Base-by-base conservation (phyloP, 2,329 filamentous ascomycete species). In the Sporothrix sp. region DNA sequence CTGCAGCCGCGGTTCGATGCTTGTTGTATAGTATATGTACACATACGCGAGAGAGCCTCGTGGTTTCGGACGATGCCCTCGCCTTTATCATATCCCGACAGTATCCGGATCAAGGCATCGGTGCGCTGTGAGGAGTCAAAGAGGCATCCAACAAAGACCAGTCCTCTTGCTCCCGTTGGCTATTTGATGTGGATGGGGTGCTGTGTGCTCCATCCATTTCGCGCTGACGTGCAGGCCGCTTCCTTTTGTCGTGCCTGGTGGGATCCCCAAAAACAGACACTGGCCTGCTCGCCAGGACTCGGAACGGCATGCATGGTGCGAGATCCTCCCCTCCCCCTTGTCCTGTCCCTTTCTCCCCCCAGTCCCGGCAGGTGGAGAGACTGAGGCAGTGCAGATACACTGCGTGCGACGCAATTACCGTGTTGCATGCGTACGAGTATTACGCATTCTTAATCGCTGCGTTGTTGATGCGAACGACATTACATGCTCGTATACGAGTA, bases 371-470 rank as follows among this genome's bases (percentile, higher is more conserved):
- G 28, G 46, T 49, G 46, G 46, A 49, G 46, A 42, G 37, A 40
- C 46, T 49, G 46, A 42, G 46, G 46, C 46, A 39, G 46, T 49
- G 46, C 46, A 49, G 30, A 40, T 23, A 38, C 28, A 25, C 36
- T 28, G 32, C 23, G 28, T 47, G 33, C 44, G 37, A 46, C 27
- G 32, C 27, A 28, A 36, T 33, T 13, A 33, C 38, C 21, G n/a
- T n/a, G n/a, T n/a, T n/a, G 23, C 23, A 27, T 13, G 9, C 5
- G 5, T 14, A 39, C 20, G 25, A 18, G 39, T 42, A 28, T 43
- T 43, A n/a, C n/a, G 27, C 14, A 44, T 32, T 43, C 40, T 25
- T 43, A 43, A 43, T 43, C 25, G n/a, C 38, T 28, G 39, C 23
- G 38, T 27, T n/a, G n/a, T n/a, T n/a, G n/a, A n/a, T n/a, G n/a